phyloP scores from a whole-genome alignment of 169 alveolate genomes.

The Plasmodium coatneyi region DNA sequence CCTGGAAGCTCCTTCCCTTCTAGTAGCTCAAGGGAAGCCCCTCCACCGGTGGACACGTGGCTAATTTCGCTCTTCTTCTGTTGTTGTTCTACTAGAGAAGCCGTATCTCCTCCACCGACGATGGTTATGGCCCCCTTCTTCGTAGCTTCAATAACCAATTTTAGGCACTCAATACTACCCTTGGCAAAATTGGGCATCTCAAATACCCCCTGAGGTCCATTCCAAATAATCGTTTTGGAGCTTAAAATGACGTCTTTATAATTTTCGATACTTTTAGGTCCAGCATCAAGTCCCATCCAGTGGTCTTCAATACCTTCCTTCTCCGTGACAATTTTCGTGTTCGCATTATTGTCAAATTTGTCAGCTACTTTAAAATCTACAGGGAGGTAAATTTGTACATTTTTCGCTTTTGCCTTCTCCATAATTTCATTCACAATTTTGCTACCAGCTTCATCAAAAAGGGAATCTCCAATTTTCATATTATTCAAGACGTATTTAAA shows the following conservation, averaged over 20 bases:
- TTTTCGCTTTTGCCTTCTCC: constrained; percentile 92
- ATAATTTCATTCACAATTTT: constrained; percentile 94
- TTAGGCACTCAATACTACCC: constrained; percentile 92
- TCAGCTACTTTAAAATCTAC: constrained; percentile 94
- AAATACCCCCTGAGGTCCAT: constrained; percentile 98
- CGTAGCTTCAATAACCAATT: constrained; percentile 93
- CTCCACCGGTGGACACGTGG: constrained; percentile 99
- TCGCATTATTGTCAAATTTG: constrained; percentile 92
- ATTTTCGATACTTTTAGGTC: constrained; percentile 92
- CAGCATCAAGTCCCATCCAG: constrained; percentile 98
- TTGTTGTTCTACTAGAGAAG: constrained; percentile 91
- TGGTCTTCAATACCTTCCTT: constrained; percentile 95
- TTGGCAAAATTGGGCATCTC: constrained; percentile 93
- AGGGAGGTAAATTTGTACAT: constrained; percentile 95
- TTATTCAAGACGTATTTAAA: constrained; percentile 92
- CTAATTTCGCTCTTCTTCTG: constrained; percentile 90
- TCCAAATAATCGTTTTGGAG: constrained; percentile 95
- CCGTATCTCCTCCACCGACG: constrained; percentile 98
- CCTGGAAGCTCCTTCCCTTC: constrained; percentile 99
- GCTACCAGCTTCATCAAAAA: constrained; percentile 97
- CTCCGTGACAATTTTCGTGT: constrained; percentile 86
- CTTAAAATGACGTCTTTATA: constrained; percentile 85
- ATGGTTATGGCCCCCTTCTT: constrained; percentile 93
- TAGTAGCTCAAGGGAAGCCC: constrained; percentile 97
- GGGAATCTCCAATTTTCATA: constrained; percentile 94